Evolutionary conservation across 2,329 filamentous ascomycete species (phyloP).

Genomic region (Aureobasidium namibiae): DNA sequence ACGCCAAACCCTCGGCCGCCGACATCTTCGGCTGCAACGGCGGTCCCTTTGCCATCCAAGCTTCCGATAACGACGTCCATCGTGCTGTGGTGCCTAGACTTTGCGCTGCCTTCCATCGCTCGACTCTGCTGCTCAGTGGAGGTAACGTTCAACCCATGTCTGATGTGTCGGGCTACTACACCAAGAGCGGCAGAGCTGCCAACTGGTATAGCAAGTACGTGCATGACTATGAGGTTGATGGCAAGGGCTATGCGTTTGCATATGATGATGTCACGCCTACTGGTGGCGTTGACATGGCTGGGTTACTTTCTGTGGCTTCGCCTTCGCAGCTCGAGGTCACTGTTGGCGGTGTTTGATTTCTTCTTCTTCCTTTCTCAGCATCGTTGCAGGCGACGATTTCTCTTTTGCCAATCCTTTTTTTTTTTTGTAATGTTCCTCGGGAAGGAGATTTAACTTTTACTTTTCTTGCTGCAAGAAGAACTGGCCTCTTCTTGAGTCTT

Average conservation of each 20-base stretch:
- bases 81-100: conserved; percentile 63
- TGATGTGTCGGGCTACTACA: conserved; percentile 37
- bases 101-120: conserved; percentile 67
- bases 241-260: conserved; percentile 57
- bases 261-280: conserved; percentile 61
- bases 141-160: conserved; percentile 41
- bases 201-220: conserved; percentile 53
- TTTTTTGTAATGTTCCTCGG: neutral
- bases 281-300: conserved; percentile 46
- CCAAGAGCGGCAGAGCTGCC: conserved; percentile 18
- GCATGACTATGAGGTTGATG: conserved; percentile 51
- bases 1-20: conserved; percentile 48
- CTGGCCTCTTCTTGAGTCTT: no score
- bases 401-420: no score
- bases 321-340: conserved; percentile 38
- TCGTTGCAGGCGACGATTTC: neutral
- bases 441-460: neutral
- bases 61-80: conserved; percentile 33
- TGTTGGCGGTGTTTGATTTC: conserved; percentile 34
- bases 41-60: conserved; percentile 47
- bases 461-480: no score
- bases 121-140: conserved; percentile 50
- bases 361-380: neutral
- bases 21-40: conserved; percentile 64
- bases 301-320: conserved; percentile 35